Percentiles rank a stretch among this genome's conserved stretches.
These are phyloP conservation scores for Zygoascus meyerae DNA, from an alignment of 1,139 yeast species.

Conservation along the genomic window DNA sequence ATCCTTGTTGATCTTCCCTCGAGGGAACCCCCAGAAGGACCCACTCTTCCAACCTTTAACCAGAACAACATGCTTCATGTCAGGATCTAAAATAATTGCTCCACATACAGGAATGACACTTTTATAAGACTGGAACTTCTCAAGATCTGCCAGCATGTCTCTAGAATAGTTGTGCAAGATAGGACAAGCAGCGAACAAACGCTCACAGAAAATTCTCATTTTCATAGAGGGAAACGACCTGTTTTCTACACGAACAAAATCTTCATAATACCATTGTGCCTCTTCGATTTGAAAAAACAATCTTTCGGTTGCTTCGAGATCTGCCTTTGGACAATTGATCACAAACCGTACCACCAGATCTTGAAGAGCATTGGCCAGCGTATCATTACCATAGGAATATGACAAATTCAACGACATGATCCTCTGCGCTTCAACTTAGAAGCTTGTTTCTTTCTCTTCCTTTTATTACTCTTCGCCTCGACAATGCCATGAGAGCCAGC, in stretches of 20 bases:
- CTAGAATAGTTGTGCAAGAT: slow-evolving; percentile 39
- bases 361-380: slow-evolving; percentile 74
- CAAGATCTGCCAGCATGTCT: slow-evolving; percentile 25
- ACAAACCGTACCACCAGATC: slow-evolving; percentile 86
- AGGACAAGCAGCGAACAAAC: slow-evolving; percentile 73
- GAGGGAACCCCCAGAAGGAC: slow-evolving; percentile 87
- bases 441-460: background rate
- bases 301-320: slow-evolving; percentile 76
- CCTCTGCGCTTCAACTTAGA: background rate
- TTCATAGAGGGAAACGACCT: slow-evolving; percentile 74
- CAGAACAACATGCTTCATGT: slow-evolving; percentile 63
- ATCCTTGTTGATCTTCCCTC: slow-evolving; percentile 93
- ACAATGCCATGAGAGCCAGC: background rate
- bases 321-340: slow-evolving; percentile 88
- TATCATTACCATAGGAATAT: slow-evolving; percentile 28
- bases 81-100: slow-evolving; percentile 75
- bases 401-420: slow-evolving; percentile 24
- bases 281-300: slow-evolving; percentile 94
- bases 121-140: slow-evolving; percentile 71
- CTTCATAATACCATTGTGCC: slow-evolving; percentile 97
- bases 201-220: slow-evolving; percentile 72
- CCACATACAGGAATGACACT: slow-evolving; percentile 94
- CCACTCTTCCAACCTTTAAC: slow-evolving; percentile 84
- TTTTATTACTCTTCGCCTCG: background rate
- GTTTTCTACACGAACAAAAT: slow-evolving; percentile 68